phyloP scores from a whole-genome alignment of 768 basidiomycete genomes.

The Boletellus emodensis region DNA sequence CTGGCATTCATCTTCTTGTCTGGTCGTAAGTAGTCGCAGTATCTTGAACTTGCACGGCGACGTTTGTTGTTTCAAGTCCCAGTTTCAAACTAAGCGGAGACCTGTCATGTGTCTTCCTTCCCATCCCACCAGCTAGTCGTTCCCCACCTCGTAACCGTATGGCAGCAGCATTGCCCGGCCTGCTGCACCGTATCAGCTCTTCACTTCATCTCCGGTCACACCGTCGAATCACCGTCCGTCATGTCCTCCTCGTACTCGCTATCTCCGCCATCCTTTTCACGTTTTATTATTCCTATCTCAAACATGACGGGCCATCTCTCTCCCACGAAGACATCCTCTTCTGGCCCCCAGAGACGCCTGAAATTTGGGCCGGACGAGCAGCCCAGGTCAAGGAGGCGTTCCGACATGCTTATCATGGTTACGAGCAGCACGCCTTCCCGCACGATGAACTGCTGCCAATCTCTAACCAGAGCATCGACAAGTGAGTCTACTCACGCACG shows the following conservation, averaged over 20 bases:
- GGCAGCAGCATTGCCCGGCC: slow-evolving; percentile 2
- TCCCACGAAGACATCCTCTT: not conserved
- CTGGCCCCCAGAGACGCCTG: slow-evolving; percentile 12
- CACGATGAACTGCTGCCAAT: slow-evolving; percentile 61
- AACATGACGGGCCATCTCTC: not conserved
- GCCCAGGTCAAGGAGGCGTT: slow-evolving; percentile 58
- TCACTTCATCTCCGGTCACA: not conserved
- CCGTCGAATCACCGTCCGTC: slow-evolving; percentile 14
- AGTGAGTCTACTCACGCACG: slow-evolving; percentile 37
- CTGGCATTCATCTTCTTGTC: no score
- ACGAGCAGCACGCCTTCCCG: slow-evolving; percentile 57
- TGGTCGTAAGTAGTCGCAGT: no score
- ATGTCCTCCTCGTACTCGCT: slow-evolving; percentile 15
- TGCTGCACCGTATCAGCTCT: slow-evolving; percentile 3
- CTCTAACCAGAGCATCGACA: slow-evolving; percentile 41
- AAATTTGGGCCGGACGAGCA: slow-evolving; percentile 51
- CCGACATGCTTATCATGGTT: slow-evolving; percentile 62
- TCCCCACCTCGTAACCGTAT: not conserved
- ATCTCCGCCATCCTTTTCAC: slow-evolving; percentile 8
- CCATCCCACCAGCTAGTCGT: not conserved
- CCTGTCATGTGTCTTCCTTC: not conserved
- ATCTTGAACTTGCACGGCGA: no score
- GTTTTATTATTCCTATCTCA: slow-evolving; percentile 17
- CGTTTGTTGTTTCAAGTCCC: no score
- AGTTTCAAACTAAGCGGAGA: no score